A percentile compares a stretch with the other conserved stretches of the same genome.
These are phyloP conservation scores for Spergularia bocconei DNA, from an alignment of 148 eudicot species.

Conservation along the genomic window DNA sequence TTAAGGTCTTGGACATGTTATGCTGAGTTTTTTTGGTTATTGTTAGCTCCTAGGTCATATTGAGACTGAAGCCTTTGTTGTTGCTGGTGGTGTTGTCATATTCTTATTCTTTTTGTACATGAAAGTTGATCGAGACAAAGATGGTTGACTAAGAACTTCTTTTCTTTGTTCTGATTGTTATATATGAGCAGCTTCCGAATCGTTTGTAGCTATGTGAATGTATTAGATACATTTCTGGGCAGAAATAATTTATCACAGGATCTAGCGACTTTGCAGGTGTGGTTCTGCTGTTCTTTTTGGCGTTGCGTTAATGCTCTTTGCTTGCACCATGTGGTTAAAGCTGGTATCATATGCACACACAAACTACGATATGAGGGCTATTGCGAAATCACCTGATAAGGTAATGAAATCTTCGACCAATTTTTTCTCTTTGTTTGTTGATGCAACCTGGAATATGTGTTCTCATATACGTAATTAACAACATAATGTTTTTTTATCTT, in stretches of 20 bases:
- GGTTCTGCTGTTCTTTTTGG: slow-evolving; percentile 91
- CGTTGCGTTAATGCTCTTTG: slow-evolving; percentile 71
- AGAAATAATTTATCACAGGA: slow-evolving; percentile 17
- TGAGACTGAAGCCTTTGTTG: too few species aligned
- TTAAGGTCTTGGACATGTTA: neutral
- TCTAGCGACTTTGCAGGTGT: slow-evolving; percentile 53
- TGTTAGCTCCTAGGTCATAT: too few species aligned
- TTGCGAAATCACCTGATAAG: slow-evolving; percentile 56
- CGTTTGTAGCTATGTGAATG: neutral
- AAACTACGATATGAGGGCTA: slow-evolving; percentile 72
- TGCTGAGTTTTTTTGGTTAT: neutral
- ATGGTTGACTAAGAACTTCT: too few species aligned
- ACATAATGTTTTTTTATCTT: neutral
- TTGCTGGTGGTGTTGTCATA: too few species aligned
- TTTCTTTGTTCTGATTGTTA: too few species aligned
- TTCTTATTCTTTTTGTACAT: too few species aligned
- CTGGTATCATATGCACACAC: slow-evolving; percentile 95
- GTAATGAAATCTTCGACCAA: slow-evolving; percentile 30
- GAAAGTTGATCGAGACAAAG: too few species aligned
- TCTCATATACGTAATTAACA: neutral
- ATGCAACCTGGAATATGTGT: neutral
- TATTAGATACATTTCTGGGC: neutral
- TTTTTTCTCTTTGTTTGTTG: neutral
- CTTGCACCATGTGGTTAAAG: slow-evolving; percentile 89
- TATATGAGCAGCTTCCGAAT: too few species aligned